Evolutionary conservation across 192 early-diverging fungal species (phyloP), one percentile per base, ranked within the genome.

Genomic region (Coemansia sp.): DNA sequence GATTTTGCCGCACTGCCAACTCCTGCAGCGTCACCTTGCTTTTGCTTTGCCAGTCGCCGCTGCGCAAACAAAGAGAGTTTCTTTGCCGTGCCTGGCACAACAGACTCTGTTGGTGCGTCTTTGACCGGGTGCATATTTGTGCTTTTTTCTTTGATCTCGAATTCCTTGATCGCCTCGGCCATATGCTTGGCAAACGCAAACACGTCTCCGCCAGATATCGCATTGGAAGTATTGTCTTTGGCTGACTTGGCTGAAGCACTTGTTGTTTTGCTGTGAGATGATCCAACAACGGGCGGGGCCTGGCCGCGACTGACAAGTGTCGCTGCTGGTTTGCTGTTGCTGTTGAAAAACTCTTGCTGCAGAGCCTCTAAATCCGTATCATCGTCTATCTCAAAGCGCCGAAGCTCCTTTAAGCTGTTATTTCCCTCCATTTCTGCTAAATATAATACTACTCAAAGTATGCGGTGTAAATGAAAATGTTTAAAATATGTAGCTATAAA

Each of bases 11-110:
- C 23, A 19, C 5, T n/a, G 13, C 16, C 16, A 3, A 26, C 50
- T 23, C 27, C 12, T 8, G 9, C 14, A 3, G 38, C 11, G 4
- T 2, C 20, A 4, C 9, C 52, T 20, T 8, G 29, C 39, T 41
- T 45, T n/a, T 45, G 41, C 43, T 69, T 66, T 16, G 69, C 73
- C 45, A 81, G 69, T 14, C 75, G 68, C 26, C 81, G 62, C 64
- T 83, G 81, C 12, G 81, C 81, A 69, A 83, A 83, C 11, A 83
- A 60, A 1, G 81, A 45, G 14, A 56, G 20, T 3, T 45, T 69
- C 38, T 61, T 47, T 56, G 58, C n/a, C 11, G 20, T 27, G n/a
- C 39, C 29, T 4, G 6, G 59, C 27, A 26, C 54, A 4, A 18
- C 54, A 1, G 51, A 22, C 24, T 20, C 51, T 14, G 12, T 19